Evolutionary conservation across 1,284 basidiomycete genomes (phyloP).

Genomic region (Polyporus tsugae): DNA sequence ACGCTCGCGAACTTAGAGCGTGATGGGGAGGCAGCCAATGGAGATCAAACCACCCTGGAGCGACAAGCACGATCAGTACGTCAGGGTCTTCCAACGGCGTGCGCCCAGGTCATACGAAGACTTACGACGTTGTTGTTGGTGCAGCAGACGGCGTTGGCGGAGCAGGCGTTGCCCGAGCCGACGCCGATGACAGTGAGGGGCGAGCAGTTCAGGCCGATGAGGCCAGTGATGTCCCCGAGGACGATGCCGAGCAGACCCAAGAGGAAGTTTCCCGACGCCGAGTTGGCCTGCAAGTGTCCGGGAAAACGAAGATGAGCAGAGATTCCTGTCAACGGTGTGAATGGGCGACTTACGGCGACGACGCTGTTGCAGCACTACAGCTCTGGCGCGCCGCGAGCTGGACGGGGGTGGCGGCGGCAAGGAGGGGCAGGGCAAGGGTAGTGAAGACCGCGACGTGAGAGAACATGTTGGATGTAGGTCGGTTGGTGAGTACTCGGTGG

Average conservation of each 20-base stretch:
- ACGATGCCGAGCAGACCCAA: slow-evolving; percentile 28
- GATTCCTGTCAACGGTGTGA: neutral
- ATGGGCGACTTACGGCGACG: slow-evolving; percentile 12
- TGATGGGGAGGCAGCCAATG: slow-evolving; percentile 23
- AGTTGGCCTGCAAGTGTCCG: slow-evolving; percentile 15
- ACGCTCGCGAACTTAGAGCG: slow-evolving; percentile 6
- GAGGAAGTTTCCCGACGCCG: slow-evolving; percentile 21
- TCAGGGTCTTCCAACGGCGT: neutral
- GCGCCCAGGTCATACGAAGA: neutral
- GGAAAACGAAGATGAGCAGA: neutral
- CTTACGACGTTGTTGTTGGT: slow-evolving; percentile 28
- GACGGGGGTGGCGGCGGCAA: slow-evolving; percentile 41
- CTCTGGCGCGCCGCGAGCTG: slow-evolving; percentile 29
- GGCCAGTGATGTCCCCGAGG: slow-evolving; percentile 17
- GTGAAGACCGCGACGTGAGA: slow-evolving; percentile 23
- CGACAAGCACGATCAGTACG: neutral
- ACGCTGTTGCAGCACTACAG: slow-evolving; percentile 32
- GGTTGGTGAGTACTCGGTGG: slow-evolving; percentile 11
- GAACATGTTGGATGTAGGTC: slow-evolving; percentile 25
- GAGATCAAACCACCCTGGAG: slow-evolving; percentile 21
- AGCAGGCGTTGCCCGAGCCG: slow-evolving; percentile 24
- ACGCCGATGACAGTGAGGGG: slow-evolving; percentile 28
- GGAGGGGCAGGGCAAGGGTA: slow-evolving; percentile 35
- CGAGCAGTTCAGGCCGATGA: slow-evolving; percentile 26
- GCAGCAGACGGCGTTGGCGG: slow-evolving; percentile 27